A percentile compares a stretch with the other conserved stretches of the same genome.
phyloP scores from a whole-genome alignment of 2,329 filamentous ascomycete genomes.

The Reticulascus tulasneorum region DNA sequence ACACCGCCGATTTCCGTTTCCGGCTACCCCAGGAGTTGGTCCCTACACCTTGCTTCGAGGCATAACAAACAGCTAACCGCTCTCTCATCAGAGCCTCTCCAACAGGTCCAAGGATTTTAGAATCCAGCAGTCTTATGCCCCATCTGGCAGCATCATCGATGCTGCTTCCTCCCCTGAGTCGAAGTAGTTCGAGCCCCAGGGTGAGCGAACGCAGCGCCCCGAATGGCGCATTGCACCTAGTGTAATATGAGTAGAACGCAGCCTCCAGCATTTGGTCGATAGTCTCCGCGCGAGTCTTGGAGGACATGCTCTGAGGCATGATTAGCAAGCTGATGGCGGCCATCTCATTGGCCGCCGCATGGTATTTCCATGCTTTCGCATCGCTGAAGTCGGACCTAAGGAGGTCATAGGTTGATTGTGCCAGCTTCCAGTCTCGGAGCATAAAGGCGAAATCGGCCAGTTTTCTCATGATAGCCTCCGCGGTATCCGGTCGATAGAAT shows the following conservation, averaged over 20 bases:
- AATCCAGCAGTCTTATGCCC: slow-evolving; percentile 76
- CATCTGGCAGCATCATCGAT: slow-evolving; percentile 85
- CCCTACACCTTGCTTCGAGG: slow-evolving; percentile 60
- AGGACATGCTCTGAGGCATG: slow-evolving; percentile 65
- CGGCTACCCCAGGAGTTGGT: slow-evolving; percentile 66
- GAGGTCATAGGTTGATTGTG: slow-evolving; percentile 87
- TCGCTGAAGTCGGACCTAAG: slow-evolving; percentile 84
- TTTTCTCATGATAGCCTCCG: slow-evolving; percentile 89
- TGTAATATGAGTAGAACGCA: slow-evolving; percentile 88
- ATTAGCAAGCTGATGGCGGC: slow-evolving; percentile 79
- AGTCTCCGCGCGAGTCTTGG: slow-evolving; percentile 74
- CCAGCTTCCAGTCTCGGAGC: slow-evolving; percentile 92
- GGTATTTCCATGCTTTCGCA: slow-evolving; percentile 95
- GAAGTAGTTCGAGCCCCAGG: slow-evolving; percentile 76
- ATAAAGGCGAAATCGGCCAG: slow-evolving; percentile 95
- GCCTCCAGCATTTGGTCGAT: slow-evolving; percentile 86
- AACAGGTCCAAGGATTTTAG: slow-evolving; percentile 67
- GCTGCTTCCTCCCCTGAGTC: slow-evolving; percentile 72
- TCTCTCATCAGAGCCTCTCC: slow-evolving; percentile 84
- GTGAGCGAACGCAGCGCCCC: slow-evolving; percentile 75
- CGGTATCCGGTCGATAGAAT: slow-evolving; percentile 77
- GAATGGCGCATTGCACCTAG: slow-evolving; percentile 74
- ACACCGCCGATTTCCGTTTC: slow-evolving; percentile 81
- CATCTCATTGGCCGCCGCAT: slow-evolving; percentile 95
- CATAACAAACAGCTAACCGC: slow-evolving; percentile 80